Evolutionary conservation across 805 yeast species (phyloP), one percentile per base, ranked within the genome.

Genomic region (Cyberlindnera mycetangii): DNA sequence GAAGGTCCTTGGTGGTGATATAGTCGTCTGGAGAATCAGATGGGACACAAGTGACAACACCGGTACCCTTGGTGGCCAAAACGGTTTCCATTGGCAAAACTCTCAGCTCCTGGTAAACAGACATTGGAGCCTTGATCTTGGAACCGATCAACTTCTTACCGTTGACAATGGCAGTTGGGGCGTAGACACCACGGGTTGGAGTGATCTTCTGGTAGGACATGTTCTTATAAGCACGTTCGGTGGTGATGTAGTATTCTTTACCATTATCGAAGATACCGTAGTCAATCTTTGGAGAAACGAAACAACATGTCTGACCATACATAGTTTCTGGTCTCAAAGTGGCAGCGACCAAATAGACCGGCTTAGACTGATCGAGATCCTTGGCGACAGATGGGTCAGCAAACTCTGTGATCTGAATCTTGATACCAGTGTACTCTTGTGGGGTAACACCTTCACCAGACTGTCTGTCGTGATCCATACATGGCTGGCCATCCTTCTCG

Each of bases 251-350:
- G 57, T 83, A 83, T 52, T 76, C 79, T 37, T 75, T 72, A 50
- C 93, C 92, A 44, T 89, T 92, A 63, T 88, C 87, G 64, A 86
- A 93, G 41, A 93, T 67, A 64, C 99, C 98, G 62, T 93, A 93
- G 37, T 76, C 79, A 57, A 93, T 88, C 72, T 86, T 89, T 64
- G 98, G 97, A 22, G 96, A 87, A 19, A 93, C 98, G 60, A 92
- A 93, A 77, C 97, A 90, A 75, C 96, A 88, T 5, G 97, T 88
- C 74, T 93, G 98, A 52, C 97, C 98, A 62, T 90, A 90, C 97
- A 93, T 89, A 56, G 99, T 93, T 72, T 93, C 99, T 25, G 99
- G 97, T 72, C 99, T 83, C 62, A 93, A 79, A 56, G 99, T 93
- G 22, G 98, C 98, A 48, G 99, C 99, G 39, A 93, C 89, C 49